Percentiles rank a stretch among this genome's conserved stretches.
These are phyloP conservation scores for Alloascoidea hylecoeti DNA, from an alignment of 805 yeast species.

Conservation along the genomic window DNA sequence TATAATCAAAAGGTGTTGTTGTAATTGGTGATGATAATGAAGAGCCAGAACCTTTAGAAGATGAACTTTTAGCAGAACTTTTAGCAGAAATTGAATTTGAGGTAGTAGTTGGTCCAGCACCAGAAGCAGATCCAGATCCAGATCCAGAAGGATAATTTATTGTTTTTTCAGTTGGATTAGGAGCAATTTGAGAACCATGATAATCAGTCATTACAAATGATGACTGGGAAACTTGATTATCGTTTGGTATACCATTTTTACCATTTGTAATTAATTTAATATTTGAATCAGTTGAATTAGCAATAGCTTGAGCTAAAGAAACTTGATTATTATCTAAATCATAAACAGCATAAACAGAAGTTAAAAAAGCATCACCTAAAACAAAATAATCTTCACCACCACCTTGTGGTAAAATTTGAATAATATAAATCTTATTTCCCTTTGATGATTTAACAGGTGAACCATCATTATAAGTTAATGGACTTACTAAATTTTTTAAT, in stretches of 20 bases:
- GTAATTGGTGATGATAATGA: no score
- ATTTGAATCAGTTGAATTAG: conserved; percentile 12
- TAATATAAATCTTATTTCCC: conserved; percentile 11
- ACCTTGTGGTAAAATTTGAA: conserved; percentile 16
- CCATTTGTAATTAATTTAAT: conserved; percentile 7
- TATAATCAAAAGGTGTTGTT: no score
- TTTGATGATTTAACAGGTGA: conserved; percentile 6
- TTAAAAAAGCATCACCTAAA: conserved; percentile 53
- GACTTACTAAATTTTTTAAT: conserved; percentile 12
- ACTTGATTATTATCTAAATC: conserved; percentile 45
- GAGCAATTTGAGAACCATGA: no score
- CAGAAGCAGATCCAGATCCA: no score
- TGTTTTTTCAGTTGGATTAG: no score
- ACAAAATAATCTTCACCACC: conserved; percentile 17
- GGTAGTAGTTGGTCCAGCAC: no score
- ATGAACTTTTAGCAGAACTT: no score
- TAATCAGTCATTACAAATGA: no score
- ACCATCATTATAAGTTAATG: conserved; percentile 6
- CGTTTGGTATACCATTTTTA: conserved; percentile 4
- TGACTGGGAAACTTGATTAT: no score
- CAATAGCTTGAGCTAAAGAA: conserved; percentile 35
- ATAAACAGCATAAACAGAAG: conserved; percentile 52
- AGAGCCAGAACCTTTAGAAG: no score
- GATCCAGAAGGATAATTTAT: no score
- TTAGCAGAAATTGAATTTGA: no score